Conservation (phyloP, 495 filamentous ascomycete genomes). For the Penicillium simplicissimum region DNA sequence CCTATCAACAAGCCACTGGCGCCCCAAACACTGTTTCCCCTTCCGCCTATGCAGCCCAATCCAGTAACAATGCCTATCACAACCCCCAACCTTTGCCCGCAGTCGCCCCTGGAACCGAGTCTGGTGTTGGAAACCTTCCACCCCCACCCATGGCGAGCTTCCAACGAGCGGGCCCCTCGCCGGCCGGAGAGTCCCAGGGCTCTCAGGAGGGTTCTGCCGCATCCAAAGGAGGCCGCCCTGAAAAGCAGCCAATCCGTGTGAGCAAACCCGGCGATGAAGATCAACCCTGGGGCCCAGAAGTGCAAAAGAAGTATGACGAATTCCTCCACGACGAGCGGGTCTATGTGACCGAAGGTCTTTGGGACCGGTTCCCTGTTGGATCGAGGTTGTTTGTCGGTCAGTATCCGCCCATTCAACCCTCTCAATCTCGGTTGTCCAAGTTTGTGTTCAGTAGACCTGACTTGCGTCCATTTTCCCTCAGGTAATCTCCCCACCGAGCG, state of each 20-base stretch:
- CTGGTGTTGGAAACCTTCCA: constrained; percentile 56
- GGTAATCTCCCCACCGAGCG: constrained; percentile 92
- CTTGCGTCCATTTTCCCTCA: constrained; percentile 34
- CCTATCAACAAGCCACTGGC: constrained; percentile 55
- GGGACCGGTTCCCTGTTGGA: constrained; percentile 86
- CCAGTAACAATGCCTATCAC: constrained; percentile 46
- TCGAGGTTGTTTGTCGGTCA: constrained; percentile 91
- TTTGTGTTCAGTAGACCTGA: constrained; percentile 15
- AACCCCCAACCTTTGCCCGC: constrained; percentile 46
- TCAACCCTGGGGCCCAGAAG: constrained; percentile 57
- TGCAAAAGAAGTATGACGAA: constrained; percentile 75
- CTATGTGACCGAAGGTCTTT: constrained; percentile 85
- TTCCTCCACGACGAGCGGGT: constrained; percentile 78
- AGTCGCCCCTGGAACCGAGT: constrained; percentile 54
- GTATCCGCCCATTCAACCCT: constrained; percentile 30
- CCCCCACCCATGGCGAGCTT: constrained; percentile 61
- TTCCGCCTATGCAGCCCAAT: constrained; percentile 39
- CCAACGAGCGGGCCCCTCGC: constrained; percentile 45
- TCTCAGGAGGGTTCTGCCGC: constrained; percentile 36
- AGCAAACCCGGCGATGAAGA: constrained; percentile 46
- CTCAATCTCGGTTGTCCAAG: background rate
- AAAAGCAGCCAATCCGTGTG: constrained; percentile 29
- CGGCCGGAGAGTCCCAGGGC: constrained; percentile 32
- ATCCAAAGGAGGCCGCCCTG: constrained; percentile 33
- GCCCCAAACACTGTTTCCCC: constrained; percentile 27